Evolutionary conservation across 139 green algal species (phyloP).

Genomic region (Mychonastes homosphaera): DNA sequence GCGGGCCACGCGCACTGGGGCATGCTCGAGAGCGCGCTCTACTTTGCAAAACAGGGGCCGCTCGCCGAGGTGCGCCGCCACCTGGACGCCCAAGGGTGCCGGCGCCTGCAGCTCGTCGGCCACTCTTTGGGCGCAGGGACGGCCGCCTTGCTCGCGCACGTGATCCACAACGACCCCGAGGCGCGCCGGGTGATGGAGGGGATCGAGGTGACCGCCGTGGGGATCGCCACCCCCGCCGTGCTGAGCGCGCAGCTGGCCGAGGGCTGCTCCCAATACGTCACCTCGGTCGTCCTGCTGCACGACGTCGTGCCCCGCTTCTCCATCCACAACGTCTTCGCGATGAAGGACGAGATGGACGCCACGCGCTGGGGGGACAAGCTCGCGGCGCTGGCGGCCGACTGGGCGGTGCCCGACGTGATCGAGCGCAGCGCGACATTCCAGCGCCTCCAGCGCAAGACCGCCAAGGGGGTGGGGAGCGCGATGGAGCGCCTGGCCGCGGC

Average conservation of each 20-base stretch:
- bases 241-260: slow-evolving; percentile 14
- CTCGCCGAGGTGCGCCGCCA: background rate
- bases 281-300: slow-evolving; percentile 17
- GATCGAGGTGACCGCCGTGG: slow-evolving; percentile 5
- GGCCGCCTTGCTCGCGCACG: slow-evolving; percentile 13
- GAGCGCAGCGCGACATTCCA: slow-evolving; percentile 11
- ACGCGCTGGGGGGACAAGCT: slow-evolving; percentile 18
- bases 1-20: slow-evolving; percentile 19
- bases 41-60: slow-evolving; percentile 9
- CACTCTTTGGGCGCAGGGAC: slow-evolving; percentile 20
- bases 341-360: slow-evolving; percentile 19
- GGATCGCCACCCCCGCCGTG: slow-evolving; percentile 16
- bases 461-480: background rate
- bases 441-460: background rate
- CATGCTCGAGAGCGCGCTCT: slow-evolving; percentile 11
- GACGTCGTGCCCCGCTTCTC: slow-evolving; percentile 19
- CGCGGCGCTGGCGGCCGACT: background rate
- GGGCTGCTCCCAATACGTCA: slow-evolving; percentile 16
- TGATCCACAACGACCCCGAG: slow-evolving; percentile 12
- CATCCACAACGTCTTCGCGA: slow-evolving; percentile 20
- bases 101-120: slow-evolving; percentile 16
- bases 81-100: slow-evolving; percentile 2
- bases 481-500: no score
- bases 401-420: slow-evolving; percentile 17
- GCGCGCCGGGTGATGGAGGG: background rate